Conservation (phyloP, 768 basidiomycete species). For the Mycena leptocephala region DNA sequence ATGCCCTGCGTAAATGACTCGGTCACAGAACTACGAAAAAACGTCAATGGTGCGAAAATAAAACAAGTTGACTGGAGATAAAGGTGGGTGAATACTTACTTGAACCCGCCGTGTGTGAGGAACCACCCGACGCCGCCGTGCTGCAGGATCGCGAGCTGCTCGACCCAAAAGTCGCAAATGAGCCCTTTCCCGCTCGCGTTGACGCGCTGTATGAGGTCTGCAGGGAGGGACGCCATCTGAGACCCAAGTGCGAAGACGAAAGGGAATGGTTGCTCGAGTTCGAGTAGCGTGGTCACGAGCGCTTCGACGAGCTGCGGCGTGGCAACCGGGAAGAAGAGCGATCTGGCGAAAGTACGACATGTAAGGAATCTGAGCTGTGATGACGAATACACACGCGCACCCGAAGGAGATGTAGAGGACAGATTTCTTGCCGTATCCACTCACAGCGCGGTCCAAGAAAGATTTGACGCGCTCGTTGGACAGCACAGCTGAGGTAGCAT, state of each 20-base stretch:
- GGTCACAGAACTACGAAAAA: constrained; percentile 2
- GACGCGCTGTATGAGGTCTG: constrained; percentile 8
- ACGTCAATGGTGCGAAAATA: not conserved
- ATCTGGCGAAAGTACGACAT: not conserved
- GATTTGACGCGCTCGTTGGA: not conserved
- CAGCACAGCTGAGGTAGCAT: too few relatives aligned
- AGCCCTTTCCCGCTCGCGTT: constrained; percentile 21
- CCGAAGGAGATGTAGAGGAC: constrained; percentile 31
- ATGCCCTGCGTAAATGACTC: constrained; percentile 17
- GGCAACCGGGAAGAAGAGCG: constrained; percentile 16
- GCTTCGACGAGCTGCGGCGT: constrained; percentile 10
- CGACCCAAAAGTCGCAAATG: constrained; percentile 20
- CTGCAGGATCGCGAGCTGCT: constrained; percentile 11
- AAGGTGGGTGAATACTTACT: not conserved
- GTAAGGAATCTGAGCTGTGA: not conserved
- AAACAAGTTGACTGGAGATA: not conserved
- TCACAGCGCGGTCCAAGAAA: constrained; percentile 1
- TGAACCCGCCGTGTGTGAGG: constrained; percentile 20
- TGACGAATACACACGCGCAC: not conserved
- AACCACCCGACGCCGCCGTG: constrained; percentile 20
- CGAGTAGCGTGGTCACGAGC: constrained; percentile 7
- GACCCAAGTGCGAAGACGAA: constrained; percentile 14
- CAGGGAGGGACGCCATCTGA: constrained; percentile 1
- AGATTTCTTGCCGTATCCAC: constrained; percentile 3
- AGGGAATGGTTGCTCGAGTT: not conserved